A percentile compares a stretch with the other conserved stretches of the same genome.
Evolutionary conservation across 176 grass and related monocot genomes (phyloP).

Genomic region (Ananas comosus): DNA sequence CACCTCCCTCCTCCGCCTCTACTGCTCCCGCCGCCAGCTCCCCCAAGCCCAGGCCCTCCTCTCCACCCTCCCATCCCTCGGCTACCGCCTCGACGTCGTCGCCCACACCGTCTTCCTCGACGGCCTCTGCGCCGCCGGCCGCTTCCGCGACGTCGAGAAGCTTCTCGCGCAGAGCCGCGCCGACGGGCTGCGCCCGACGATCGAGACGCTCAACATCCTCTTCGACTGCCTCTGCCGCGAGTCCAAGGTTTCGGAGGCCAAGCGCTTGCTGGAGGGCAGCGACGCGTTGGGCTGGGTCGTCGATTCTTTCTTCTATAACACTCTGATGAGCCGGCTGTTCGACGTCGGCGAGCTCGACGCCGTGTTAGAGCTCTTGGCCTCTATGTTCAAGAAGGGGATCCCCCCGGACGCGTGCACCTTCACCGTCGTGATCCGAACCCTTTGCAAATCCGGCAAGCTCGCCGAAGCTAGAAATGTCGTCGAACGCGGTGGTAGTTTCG

Average conservation of each 20-base stretch:
- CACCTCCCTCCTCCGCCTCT: slow-evolving; percentile 47
- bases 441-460: slow-evolving; percentile 56
- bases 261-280: slow-evolving; percentile 43
- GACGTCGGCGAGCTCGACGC: slow-evolving; percentile 33
- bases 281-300: slow-evolving; percentile 39
- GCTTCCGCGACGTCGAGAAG: slow-evolving; percentile 44
- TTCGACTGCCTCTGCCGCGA: slow-evolving; percentile 58
- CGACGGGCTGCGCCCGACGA: slow-evolving; percentile 23
- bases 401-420: slow-evolving; percentile 63
- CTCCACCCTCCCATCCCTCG: slow-evolving; percentile 18
- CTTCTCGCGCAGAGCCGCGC: slow-evolving; percentile 38
- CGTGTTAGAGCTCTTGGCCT: slow-evolving; percentile 51
- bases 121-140: slow-evolving; percentile 37
- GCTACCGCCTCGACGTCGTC: slow-evolving; percentile 46
- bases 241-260: slow-evolving; percentile 41
- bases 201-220: slow-evolving; percentile 46
- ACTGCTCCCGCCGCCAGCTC: slow-evolving; percentile 40
- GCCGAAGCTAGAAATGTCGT: slow-evolving; percentile 16
- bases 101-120: slow-evolving; percentile 55
- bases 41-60: slow-evolving; percentile 44
- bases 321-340: slow-evolving; percentile 59
- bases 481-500: slow-evolving; percentile 9
- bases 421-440: slow-evolving; percentile 53
- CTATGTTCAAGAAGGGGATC: slow-evolving; percentile 65
- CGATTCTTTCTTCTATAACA: slow-evolving; percentile 61